Base-by-base conservation (phyloP, 768 basidiomycete genomes). In the Suillus subalutaceus region DNA sequence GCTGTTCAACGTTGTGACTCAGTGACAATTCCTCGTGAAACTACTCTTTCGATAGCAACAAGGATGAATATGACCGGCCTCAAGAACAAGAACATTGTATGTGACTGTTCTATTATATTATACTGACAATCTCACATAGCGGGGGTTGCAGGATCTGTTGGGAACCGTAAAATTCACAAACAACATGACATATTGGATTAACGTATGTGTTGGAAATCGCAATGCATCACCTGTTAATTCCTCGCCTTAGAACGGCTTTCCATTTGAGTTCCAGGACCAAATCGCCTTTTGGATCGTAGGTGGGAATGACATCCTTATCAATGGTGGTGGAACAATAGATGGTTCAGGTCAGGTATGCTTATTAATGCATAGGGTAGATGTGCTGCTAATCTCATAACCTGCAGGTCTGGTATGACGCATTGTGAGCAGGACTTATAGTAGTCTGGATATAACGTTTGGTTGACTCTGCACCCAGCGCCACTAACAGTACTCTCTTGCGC, bases 291-390 rank as follows among this genome's bases (percentile, higher is more conserved):
- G 86, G 86, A 75, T 86, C 5, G 72, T 87, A 3, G 85, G 85
- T 37, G 86, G 86, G 6, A 74, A 78, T 38, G 83, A 85, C 65
- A 78, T 86, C 48, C 40, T 75, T 9, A 70, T 86, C 26, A 82
- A 84, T 63, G 88, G 89, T 8, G 88, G 88, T 43, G 89, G 89
- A 13, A 87, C 86, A 3, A 79, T 91, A 20, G 87, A 89, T 71
- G 89, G 88, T 20, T 81, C 83, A 40, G 89, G 89, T 13, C 88
- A 90, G 77, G 85, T 85, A 67, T 63, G 82, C 62, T 53, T 62
- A 62, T 26, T 32, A 55, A 37, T 48, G 37, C 20, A 38, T 48
- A 7, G 4, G 10, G 18, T 30, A 18, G 15, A 41, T 37, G 15
- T 44, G 15, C 32, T 37, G 13, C 55, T 64, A n/a, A 53, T 16